phyloP scores from a whole-genome alignment of 2,329 filamentous ascomycete genomes.

The Stromatinia cepivora region DNA sequence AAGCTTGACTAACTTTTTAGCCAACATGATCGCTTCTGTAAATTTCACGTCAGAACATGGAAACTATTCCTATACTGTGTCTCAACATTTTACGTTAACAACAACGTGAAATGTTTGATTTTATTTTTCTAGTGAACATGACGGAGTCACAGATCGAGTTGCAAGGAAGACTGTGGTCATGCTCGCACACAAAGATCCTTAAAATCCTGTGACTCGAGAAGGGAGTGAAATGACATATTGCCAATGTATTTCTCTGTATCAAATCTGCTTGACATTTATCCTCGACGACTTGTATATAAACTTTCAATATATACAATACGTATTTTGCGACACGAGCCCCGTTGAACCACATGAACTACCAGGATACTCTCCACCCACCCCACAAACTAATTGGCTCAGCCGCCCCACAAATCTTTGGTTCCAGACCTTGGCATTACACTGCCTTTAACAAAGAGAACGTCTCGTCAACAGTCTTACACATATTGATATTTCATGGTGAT shows the following conservation, averaged over 20 bases:
- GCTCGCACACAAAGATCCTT: too few relatives aligned
- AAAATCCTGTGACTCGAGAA: too few relatives aligned
- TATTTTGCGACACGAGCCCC: neutral
- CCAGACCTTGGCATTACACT: conserved; percentile 19
- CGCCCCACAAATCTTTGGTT: conserved; percentile 6
- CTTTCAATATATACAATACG: neutral
- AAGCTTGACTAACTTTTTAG: conserved; percentile 47
- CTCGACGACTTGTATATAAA: neutral
- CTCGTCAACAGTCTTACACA: conserved; percentile 14
- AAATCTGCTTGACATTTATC: neutral
- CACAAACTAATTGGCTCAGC: conserved; percentile 13
- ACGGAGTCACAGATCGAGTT: neutral
- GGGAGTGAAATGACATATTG: neutral
- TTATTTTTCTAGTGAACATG: neutral
- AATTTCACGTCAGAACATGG: too few relatives aligned
- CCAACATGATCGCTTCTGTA: neutral
- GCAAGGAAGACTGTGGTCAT: neutral
- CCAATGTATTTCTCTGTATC: neutral
- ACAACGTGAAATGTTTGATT: neutral
- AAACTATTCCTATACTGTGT: neutral
- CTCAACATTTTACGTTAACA: conserved; percentile 1
- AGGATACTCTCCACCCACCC: neutral
- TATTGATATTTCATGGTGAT: neutral
- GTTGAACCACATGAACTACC: neutral
- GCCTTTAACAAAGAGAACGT: conserved; percentile 9